Percentiles rank a stretch among this genome's conserved stretches.
Conservation (phyloP, 2,329 filamentous ascomycete species). For the Cadophora gregata region DNA sequence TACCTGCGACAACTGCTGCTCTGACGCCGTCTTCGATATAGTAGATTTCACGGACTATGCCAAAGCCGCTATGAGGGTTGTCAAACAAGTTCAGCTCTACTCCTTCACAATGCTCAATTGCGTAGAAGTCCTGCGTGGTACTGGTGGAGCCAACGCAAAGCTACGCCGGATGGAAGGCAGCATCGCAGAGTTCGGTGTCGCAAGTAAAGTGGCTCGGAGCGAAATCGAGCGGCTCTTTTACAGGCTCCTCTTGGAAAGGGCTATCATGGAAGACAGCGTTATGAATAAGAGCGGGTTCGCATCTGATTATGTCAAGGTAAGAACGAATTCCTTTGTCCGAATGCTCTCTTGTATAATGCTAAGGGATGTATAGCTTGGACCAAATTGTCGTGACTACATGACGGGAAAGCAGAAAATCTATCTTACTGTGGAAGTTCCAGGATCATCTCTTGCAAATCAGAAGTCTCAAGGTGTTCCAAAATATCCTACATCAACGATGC, state of each 20-base stretch:
- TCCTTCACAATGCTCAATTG: constrained; percentile 79
- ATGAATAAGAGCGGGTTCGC: constrained; percentile 70
- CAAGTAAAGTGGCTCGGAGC: constrained; percentile 71
- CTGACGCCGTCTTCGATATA: constrained; percentile 70
- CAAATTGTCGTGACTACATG: constrained; percentile 39
- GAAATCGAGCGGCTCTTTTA: constrained; percentile 88
- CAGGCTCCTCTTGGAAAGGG: constrained; percentile 74
- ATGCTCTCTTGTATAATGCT: constrained; percentile 40
- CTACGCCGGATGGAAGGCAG: constrained; percentile 47
- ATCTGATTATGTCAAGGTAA: constrained; percentile 73
- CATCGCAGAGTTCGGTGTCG: constrained; percentile 67
- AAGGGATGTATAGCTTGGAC: constrained; percentile 39
- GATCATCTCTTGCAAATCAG: constrained; percentile 29
- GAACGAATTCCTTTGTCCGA: constrained; percentile 38
- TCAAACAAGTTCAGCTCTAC: constrained; percentile 60
- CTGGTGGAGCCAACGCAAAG: constrained; percentile 59
- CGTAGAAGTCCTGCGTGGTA: constrained; percentile 82
- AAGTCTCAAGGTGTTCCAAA: constrained; percentile 18
- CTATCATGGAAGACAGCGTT: constrained; percentile 72
- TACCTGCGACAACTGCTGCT: constrained; percentile 89
- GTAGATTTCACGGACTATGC: constrained; percentile 81
- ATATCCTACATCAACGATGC: constrained; percentile 64
- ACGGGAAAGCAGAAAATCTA: constrained; percentile 39
- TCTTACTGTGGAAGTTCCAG: constrained; percentile 41
- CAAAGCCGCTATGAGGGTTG: constrained; percentile 70